Percentiles rank a stretch among this genome's conserved stretches.
These are phyloP conservation scores for Steccherinum ochraceum DNA, from an alignment of 768 basidiomycete genomes.

Conservation along the genomic window DNA sequence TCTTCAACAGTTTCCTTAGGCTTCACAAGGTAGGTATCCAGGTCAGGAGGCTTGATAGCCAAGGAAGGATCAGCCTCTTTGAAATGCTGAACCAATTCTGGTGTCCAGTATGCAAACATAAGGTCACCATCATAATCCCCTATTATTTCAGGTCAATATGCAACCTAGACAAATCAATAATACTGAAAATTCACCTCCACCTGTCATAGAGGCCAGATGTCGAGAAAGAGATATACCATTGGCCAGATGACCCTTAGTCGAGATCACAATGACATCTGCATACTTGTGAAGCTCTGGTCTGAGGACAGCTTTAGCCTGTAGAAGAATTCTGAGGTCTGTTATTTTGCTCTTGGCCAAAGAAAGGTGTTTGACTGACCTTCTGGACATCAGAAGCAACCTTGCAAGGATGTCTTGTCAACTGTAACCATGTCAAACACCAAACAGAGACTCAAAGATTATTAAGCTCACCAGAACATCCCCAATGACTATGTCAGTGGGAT, in stretches of 20 bases:
- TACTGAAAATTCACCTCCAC: constrained; percentile 41
- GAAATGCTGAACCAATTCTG: constrained; percentile 48
- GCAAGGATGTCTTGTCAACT: constrained; percentile 65
- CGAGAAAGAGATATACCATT: constrained; percentile 17
- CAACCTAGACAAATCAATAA: neutral
- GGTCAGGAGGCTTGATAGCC: constrained; percentile 40
- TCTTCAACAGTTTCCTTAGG: constrained; percentile 38
- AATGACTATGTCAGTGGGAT: constrained; percentile 40
- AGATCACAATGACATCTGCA: constrained; percentile 48
- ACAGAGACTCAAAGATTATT: too few relatives aligned
- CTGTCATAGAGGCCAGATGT: constrained; percentile 56
- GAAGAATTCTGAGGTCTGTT: too few relatives aligned
- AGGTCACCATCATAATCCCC: constrained; percentile 74
- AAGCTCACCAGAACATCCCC: constrained; percentile 54
- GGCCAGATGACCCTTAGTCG: constrained; percentile 22
- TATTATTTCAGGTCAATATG: constrained; percentile 17
- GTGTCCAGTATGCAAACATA: constrained; percentile 51
- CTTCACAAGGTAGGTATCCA: constrained; percentile 35
- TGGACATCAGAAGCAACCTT: constrained; percentile 63
- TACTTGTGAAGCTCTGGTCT: constrained; percentile 40
- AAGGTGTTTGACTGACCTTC: too few relatives aligned
- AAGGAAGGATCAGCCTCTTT: constrained; percentile 42
- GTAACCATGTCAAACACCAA: too few relatives aligned
- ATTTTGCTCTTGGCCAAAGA: too few relatives aligned
- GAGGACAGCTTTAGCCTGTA: constrained; percentile 54